phyloP scores from a whole-genome alignment of 495 filamentous ascomycete species.

The Melanomma pulvis-pyrius region DNA sequence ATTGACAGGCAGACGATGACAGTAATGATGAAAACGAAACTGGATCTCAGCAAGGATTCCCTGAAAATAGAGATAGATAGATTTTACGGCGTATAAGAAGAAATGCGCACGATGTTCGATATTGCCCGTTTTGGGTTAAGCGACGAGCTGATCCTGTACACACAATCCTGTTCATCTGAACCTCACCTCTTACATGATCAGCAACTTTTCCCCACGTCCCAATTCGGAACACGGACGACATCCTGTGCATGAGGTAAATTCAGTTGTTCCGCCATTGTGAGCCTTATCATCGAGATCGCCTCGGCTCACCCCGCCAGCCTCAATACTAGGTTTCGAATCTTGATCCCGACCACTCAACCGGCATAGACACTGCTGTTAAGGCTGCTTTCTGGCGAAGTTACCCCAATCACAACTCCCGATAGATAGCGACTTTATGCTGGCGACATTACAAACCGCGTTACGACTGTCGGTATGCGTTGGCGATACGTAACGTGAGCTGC shows the following conservation, averaged over 20 bases:
- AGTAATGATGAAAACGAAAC: background rate
- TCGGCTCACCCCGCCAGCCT: background rate
- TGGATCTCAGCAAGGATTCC: background rate
- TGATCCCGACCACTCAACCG: conserved; percentile 9
- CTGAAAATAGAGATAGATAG: background rate
- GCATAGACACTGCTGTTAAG: background rate
- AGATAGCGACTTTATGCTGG: conserved; percentile 11
- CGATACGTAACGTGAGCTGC: conserved; percentile 37
- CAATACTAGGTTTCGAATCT: background rate
- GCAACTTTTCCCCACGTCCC: conserved; percentile 23
- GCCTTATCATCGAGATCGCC: conserved; percentile 16
- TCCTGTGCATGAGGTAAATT: conserved; percentile 13
- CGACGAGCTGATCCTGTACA: background rate
- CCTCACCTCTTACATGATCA: conserved; percentile 2
- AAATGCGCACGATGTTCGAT: conserved; percentile 5
- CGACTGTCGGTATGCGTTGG: conserved; percentile 23
- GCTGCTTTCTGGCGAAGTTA: background rate
- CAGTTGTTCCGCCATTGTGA: conserved; percentile 1
- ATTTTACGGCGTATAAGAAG: background rate
- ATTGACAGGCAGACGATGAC: background rate
- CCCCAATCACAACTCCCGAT: conserved; percentile 6
- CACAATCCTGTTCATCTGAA: conserved; percentile 4
- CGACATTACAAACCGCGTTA: conserved; percentile 18
- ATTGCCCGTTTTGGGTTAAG: conserved; percentile 17
- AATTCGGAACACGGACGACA: conserved; percentile 4